Base-by-base conservation (phyloP, 345 rosid species). In the Sapria himalayana region DNA sequence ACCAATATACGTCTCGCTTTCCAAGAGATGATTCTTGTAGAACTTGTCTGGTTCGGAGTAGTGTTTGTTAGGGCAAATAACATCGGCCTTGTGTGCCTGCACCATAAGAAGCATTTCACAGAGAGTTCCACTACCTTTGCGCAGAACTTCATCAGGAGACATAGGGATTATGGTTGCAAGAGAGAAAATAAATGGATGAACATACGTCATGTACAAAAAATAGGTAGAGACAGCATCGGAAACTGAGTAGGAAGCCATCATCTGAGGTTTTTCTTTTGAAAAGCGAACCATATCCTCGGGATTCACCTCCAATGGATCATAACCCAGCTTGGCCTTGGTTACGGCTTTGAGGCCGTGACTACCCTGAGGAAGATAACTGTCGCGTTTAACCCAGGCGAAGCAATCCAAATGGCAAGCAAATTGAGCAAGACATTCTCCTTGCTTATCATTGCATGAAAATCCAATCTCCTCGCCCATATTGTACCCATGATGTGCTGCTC, bases 31-130 rank as follows among this genome's bases (percentile, higher is more conserved):
- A 60, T 46, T 56, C 48, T 66, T 68, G 45, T 78, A 49, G 66
- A 86, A 86, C 78, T 76, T 81, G 41, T 81, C 94, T 18, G 74
- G 67, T 29, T 81, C 92, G 35, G 93, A 70, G 61, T 81, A 94
- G 62, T 81, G 81, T 60, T 86, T 86, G 62, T 86, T 86, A 46
- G 97, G 97, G 66, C 97, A 86, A 49, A 86, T 68, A 62, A 81
- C 89, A 66, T 81, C 78, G 45, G 91, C 97, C 67, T 52, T 70
- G 65, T 72, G 78, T 33, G 94, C 94, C 97, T 86, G 66, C 49
- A 86, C 97, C 97, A 81, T 86, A 42, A 86, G 82, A 74, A 86
- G 94, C 94, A 86, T 86, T 68, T 86, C 97, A 55, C 97, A 86
- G 34, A 86, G 97, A 54, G 97, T 86, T 48, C 97, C 97, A 63